Base-by-base conservation (phyloP, 768 basidiomycete genomes). In the Sarcomyxa edulis region DNA sequence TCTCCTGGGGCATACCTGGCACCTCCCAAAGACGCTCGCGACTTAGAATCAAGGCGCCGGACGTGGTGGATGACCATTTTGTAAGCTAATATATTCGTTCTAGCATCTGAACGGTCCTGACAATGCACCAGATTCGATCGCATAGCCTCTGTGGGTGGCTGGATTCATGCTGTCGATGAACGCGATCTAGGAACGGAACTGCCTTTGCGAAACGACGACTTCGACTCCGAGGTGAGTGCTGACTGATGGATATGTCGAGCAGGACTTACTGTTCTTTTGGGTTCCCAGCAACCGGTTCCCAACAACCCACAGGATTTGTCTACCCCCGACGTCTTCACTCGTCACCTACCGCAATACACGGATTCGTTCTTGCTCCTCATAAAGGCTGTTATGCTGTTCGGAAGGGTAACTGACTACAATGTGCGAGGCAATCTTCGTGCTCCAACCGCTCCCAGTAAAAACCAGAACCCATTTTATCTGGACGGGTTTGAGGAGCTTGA, bases 21-120 rank as follows among this genome's bases (percentile, higher is more conserved):
- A 3, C 84, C 88, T 10, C 88, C 88, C 0, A 85, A 76, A 53
- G 83, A 84, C 53, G 55, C 76, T 29, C 74, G 73, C 14, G 89
- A 91, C 46, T 59, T 89, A 39, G 88, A 92, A 60, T 80, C 76
- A 29, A 69, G 88, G 44, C 71, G 89, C 35, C 72, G 89, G 37
- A 84, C 87, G 4, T 92, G 89, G 89, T 92, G 88, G 88, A 89
- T 89, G 84, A 81, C 85, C 14, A 78, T 92, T 27, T 61, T 89
- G 32, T n/a, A n/a, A n/a, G n/a, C n/a, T n/a, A n/a, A n/a, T n/a
- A n/a, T n/a, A n/a, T n/a, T n/a, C n/a, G n/a, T n/a, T n/a, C n/a
- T n/a, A n/a, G n/a, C n/a, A n/a, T n/a, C n/a, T n/a, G n/a, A n/a
- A n/a, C n/a, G n/a, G n/a, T n/a, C n/a, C n/a, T n/a, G n/a, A n/a